These are phyloP conservation scores for Phytophthora macrochlamydospora DNA, from an alignment of 352 stramenopile genomes.

Conservation along the genomic window DNA sequence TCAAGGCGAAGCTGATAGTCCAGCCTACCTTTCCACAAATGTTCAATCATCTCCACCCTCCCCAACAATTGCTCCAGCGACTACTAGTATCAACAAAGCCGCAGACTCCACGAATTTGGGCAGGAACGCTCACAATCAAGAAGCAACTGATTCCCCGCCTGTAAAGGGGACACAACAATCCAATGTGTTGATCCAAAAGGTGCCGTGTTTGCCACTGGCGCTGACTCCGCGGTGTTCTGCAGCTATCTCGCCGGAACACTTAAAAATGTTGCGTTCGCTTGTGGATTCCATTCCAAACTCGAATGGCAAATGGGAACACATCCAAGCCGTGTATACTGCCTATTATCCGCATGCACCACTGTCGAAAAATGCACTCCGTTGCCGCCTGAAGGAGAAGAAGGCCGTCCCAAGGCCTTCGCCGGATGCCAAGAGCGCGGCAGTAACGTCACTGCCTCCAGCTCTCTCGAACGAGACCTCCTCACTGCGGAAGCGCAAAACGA, in stretches of 20 bases:
- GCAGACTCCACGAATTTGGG: too few species aligned
- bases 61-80: too few species aligned
- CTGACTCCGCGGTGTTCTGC: too few species aligned
- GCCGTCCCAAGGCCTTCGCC: neutral
- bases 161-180: too few species aligned
- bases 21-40: too few species aligned
- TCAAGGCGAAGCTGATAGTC: too few species aligned
- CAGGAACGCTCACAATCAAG: too few species aligned
- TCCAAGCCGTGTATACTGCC: neutral
- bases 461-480: neutral
- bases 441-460: neutral
- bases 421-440: neutral
- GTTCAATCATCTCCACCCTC: too few species aligned
- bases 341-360: neutral
- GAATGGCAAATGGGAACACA: neutral
- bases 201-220: too few species aligned
- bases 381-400: neutral
- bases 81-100: too few species aligned
- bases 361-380: neutral
- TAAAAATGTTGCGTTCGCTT: neutral
- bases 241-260: neutral
- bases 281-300: neutral
- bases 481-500: neutral
- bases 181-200: too few species aligned
- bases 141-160: too few species aligned